Base-by-base conservation (phyloP, 2,329 filamentous ascomycete genomes). In the Talaromyces pinophilus region DNA sequence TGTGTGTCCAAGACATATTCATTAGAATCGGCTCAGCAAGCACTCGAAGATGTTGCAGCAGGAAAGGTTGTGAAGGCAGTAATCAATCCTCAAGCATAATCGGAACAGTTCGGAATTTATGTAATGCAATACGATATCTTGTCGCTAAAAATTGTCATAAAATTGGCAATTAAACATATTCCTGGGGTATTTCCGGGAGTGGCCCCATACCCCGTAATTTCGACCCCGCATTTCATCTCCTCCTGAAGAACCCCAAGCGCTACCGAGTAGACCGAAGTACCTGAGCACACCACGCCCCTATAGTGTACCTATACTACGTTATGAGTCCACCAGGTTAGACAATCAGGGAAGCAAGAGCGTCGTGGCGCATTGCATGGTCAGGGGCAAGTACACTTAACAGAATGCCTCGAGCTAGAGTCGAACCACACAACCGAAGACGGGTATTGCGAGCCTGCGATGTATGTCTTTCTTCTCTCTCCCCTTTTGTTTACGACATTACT, bases 401-500 rank as follows among this genome's bases (percentile, higher is more conserved):
- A 33, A 54, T 54, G 50, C 50, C 50, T 33, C 50, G 50, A 30
- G 28, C 50, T 54, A 17, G 25, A n/a, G 50, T 54, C 7, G 50
- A 54, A 13, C 50, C 50, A 33, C 50, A 54, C 15, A 54, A 54
- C 30, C 50, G 50, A 15, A 30, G 50, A 2, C 50, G 50, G 3
- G 50, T 54, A 11, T 33, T 54, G 28, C 50, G 50, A 33, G 50
- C 50, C 25, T 54, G 50, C 3, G 50, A 54, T 54, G 50, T 54
- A 30, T 30, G 50, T 33, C 8, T 2, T 8, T 54, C 3, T 38
- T 15, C 35, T 38, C 11, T 38, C 13, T 10, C 13, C 25, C 25
- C 25, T 25, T 25, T 25, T 25, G 25, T 25, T 25, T 25, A 25
- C 25, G 2, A 25, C 25, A 25, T 25, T 25, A 25, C 25, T 25